phyloP scores from a whole-genome alignment of 176 grass and related monocot genomes.

The Tillandsia fasciculata region DNA sequence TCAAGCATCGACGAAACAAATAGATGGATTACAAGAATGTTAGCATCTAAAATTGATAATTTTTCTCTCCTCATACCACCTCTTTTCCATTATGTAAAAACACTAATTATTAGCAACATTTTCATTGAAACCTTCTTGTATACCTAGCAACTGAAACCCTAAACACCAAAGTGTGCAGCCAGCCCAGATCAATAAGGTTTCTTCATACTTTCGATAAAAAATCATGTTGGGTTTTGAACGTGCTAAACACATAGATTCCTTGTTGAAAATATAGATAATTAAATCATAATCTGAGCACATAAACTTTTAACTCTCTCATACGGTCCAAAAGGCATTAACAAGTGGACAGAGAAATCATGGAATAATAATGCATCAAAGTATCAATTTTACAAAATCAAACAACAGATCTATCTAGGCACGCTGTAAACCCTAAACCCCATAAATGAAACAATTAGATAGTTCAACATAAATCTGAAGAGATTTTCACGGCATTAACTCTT shows the following conservation, averaged over 20 bases:
- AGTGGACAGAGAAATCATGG: not conserved
- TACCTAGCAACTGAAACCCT: not conserved
- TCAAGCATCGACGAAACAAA: no score
- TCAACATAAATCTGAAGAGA: not conserved
- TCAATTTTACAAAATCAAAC: not conserved
- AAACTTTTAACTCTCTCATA: not conserved
- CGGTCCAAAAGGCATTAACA: not conserved
- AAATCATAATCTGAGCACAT: not conserved
- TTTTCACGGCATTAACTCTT: not conserved
- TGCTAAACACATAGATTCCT: not conserved
- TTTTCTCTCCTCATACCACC: not conserved
- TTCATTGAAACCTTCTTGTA: not conserved
- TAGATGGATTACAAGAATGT: no score
- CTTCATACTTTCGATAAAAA: not conserved
- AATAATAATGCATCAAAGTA: not conserved
- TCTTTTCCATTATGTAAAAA: not conserved
- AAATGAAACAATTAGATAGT: not conserved
- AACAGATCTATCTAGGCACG: not conserved
- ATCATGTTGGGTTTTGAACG: not conserved
- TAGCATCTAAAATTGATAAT: not conserved
- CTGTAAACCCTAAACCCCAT: not conserved
- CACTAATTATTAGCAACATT: not conserved
- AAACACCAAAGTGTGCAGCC: not conserved
- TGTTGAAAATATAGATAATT: not conserved
- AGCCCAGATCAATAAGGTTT: not conserved